Conservation (phyloP, 139 green algal genomes). For the Micromonas pusilla region DNA sequence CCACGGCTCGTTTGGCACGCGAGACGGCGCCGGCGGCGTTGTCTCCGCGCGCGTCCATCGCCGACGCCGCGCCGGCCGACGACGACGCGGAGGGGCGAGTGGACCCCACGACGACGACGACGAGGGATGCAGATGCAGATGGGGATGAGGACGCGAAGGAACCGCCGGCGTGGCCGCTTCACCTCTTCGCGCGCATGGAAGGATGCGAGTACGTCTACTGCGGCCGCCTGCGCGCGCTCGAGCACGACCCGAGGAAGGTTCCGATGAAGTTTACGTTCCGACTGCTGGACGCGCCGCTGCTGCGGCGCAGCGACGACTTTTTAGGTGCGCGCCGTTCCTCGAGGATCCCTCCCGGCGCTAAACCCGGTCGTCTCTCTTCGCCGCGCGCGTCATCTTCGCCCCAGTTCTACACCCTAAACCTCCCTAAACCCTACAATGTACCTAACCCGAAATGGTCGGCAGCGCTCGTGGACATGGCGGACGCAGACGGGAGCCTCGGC, state of each 20-base stretch:
- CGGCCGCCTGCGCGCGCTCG: conserved; percentile 1
- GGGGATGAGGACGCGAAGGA: not conserved
- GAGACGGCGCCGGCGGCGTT: not conserved
- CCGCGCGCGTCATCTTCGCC: too few relatives aligned
- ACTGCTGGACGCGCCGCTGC: conserved; percentile 13
- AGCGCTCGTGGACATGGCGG: not conserved
- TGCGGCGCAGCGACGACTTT: not conserved
- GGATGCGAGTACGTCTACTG: conserved; percentile 16
- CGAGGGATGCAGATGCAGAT: not conserved
- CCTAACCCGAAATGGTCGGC: too few relatives aligned
- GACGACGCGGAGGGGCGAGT: not conserved
- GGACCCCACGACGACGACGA: not conserved
- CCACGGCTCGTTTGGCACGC: too few relatives aligned
- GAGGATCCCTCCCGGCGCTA: too few relatives aligned
- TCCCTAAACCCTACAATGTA: too few relatives aligned
- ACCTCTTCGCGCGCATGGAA: conserved; percentile 21
- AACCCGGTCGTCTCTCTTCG: too few relatives aligned
- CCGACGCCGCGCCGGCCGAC: too few relatives aligned
- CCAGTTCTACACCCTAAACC: too few relatives aligned
- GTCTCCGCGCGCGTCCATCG: not conserved
- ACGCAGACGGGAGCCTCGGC: not conserved
- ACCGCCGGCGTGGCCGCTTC: not conserved
- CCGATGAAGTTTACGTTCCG: conserved; percentile 22
- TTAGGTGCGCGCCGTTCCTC: too few relatives aligned
- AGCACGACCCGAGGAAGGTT: conserved; percentile 1